phyloP scores from a whole-genome alignment of 2,329 filamentous ascomycete genomes.

The Endocalyx cinctus region DNA sequence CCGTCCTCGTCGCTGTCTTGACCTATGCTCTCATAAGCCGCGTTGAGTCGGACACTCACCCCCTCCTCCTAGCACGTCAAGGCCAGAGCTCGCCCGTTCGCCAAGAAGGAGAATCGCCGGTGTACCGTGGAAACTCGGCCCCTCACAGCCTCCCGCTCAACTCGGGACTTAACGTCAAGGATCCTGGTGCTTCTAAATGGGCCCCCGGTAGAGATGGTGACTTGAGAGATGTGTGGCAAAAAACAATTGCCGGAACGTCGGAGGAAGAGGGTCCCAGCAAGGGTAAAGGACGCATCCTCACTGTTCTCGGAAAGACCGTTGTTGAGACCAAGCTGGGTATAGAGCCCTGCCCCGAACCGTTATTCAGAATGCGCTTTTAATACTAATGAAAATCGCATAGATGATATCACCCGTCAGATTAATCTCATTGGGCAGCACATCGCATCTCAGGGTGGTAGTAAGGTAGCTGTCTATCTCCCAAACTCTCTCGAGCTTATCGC shows the following conservation, averaged over 20 bases:
- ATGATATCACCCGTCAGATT: conserved; percentile 78
- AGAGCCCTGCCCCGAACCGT: conserved; percentile 5
- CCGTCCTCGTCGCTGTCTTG: conserved; percentile 61
- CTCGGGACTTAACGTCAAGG: conserved; percentile 75
- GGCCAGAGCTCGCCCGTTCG: conserved; percentile 73
- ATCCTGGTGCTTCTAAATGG: conserved; percentile 77
- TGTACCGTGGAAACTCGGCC: conserved; percentile 78
- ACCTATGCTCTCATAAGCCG: conserved; percentile 66
- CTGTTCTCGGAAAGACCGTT: conserved; percentile 72
- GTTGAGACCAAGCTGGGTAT: conserved; percentile 65
- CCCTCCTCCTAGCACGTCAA: conserved; percentile 84
- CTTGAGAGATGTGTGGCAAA: conserved; percentile 84
- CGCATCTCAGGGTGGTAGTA: conserved; percentile 65
- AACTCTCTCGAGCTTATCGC: conserved; percentile 88
- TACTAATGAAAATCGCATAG: conserved; percentile 34
- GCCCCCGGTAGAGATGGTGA: conserved; percentile 80
- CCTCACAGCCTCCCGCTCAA: conserved; percentile 82
- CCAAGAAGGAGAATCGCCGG: conserved; percentile 76
- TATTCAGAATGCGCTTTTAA: conserved; percentile 2
- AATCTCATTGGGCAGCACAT: conserved; percentile 78
- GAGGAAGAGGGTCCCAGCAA: conserved; percentile 60
- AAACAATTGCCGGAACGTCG: conserved; percentile 59
- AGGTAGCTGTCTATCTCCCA: conserved; percentile 83
- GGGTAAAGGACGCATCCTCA: conserved; percentile 68
- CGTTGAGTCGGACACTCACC: conserved; percentile 85